Evolutionary conservation across 805 yeast genomes (phyloP), one percentile per base, ranked within the genome.

Genomic region (Wickerhamiella lipophila): DNA sequence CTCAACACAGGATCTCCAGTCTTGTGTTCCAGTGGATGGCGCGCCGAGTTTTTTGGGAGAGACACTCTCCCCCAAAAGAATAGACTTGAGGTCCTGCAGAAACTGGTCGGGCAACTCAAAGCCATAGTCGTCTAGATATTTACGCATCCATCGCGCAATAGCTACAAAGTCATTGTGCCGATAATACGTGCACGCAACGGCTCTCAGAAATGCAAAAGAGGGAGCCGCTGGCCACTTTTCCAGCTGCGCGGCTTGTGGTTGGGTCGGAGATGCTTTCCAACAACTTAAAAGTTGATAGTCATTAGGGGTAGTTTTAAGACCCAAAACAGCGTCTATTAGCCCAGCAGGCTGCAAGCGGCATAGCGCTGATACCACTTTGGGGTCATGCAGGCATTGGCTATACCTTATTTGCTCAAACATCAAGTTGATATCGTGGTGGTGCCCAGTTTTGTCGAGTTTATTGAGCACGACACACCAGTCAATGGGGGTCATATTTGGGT

Each of bases 381-480:
- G 3, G 19, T n/a, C 9, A 15, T 22, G 13, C 9, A 40, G 30
- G 12, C 43, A 40, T 5, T 40, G 21, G 12, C 43, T 25, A 23
- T 23, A 40, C 30, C 25, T 40, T 16, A 40, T 40, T 22, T 40
- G 43, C n/a, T 40, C 43, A 16, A 40, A 19, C 43, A 40, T 22
- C 11, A 40, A 12, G 19, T 25, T 19, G 19, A 13, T 13, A 22
- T 40, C 12, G 26, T 5, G 26, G 26, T 5, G 26, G 30, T 40
- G 16, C 7, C 18, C n/a, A n/a, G 3, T 12, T 11, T 21, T 8
- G 12, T 21, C 11, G 12, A 40, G 29, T 12, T 23, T 23, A 8
- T 21, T 15, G 13, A 40, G 12, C 3, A 25, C 19, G 5, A n/a
- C 12, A 19, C 43, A 40, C 43, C 43, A 40, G 22, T 40, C 43